phyloP scores from a whole-genome alignment of 306 rosid species.

The Clitoria ternatea region DNA sequence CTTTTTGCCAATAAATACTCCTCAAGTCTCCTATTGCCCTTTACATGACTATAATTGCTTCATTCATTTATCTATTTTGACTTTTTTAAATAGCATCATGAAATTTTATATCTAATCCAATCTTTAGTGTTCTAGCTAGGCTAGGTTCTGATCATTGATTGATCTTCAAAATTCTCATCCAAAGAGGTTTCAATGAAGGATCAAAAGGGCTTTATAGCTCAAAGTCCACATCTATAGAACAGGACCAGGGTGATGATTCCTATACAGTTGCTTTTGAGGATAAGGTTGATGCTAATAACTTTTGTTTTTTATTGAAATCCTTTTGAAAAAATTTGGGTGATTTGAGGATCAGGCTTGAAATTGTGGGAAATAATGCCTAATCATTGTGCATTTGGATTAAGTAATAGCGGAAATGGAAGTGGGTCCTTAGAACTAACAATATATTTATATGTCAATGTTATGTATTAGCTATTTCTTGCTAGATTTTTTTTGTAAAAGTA shows the following conservation, averaged over 20 bases:
- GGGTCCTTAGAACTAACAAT: too few species aligned
- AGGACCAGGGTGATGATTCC: slow-evolving; percentile 36
- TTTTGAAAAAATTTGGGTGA: slow-evolving; percentile 64
- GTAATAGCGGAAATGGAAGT: too few species aligned
- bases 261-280: slow-evolving; percentile 79
- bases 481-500: too few species aligned
- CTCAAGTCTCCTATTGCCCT: not conserved
- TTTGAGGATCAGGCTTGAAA: too few species aligned
- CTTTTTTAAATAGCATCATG: not conserved
- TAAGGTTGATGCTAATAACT: slow-evolving; percentile 67
- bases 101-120: too few species aligned
- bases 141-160: too few species aligned
- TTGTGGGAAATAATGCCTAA: too few species aligned
- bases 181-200: slow-evolving; percentile 44
- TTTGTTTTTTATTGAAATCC: slow-evolving; percentile 66
- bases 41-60: not conserved
- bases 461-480: too few species aligned
- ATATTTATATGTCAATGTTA: too few species aligned
- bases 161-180: slow-evolving; percentile 71
- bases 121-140: too few species aligned
- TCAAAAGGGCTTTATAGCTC: slow-evolving; percentile 53
- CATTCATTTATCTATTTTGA: not conserved
- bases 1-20: too few species aligned
- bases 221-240: slow-evolving; percentile 34
- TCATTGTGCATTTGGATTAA: too few species aligned